Evolutionary conservation across 768 basidiomycete genomes (phyloP), one percentile per base, ranked within the genome.

Genomic region (Cystofilobasidium ferigula): DNA sequence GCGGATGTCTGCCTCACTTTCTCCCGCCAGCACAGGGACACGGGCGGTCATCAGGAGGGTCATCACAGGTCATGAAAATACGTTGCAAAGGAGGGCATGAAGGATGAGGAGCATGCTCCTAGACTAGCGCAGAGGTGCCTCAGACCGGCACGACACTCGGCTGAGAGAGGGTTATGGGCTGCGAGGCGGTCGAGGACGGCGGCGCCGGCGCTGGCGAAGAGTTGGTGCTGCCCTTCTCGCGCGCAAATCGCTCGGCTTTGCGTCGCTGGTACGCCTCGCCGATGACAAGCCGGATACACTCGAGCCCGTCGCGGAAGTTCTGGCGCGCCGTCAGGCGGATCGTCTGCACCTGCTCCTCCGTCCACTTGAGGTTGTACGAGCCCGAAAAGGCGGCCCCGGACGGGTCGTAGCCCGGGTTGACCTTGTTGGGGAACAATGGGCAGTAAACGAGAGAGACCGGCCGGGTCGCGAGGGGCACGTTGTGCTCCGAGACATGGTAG

Each of bases 341-440:
- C 38, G 60, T 69, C 32, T 64, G 57, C 22, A 69, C 64, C 57
- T 69, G 69, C n/a, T 69, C 64, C 24, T 64, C 63, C 12, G 63
- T 69, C 69, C 69, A 69, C 26, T 60, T 61, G 38, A 69, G 64
- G 45, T 62, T 69, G 36, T 58, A 59, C 3, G 45, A 59, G 14
- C 43, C 45, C 5, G 54, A 62, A 30, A 28, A 48, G 38, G 61
- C 48, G 7, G 63, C 63, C 22, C 26, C 63, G 26, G 63, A 57
- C 20, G 63, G 63, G 35, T 64, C 63, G 51, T 64, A 64, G 12
- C 38, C 43, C 24, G 59, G 60, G 34, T 62, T 51, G 48, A 60
- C 36, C 34, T 61, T 42, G 59, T 60, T 53, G 22, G 51, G 34
- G 9, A 42, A 57, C 6, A 62, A 53, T 22, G 51, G 54, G 51